These are phyloP conservation scores for Oryza coarctata DNA, from an alignment of 176 grass and related monocot genomes.

Conservation along the genomic window DNA sequence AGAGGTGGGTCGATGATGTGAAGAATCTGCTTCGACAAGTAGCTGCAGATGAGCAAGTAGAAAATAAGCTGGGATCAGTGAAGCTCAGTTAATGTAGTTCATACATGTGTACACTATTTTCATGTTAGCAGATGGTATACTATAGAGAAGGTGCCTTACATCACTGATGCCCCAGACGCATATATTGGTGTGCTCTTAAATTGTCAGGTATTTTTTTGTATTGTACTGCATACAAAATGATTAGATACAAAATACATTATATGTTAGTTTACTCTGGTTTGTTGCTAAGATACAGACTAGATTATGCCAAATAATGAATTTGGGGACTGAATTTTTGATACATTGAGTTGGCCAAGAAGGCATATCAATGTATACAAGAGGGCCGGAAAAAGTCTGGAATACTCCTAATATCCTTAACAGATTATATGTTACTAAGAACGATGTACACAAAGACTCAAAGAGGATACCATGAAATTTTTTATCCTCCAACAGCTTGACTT, in stretches of 20 bases:
- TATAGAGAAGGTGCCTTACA: neutral
- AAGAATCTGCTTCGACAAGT: constrained; percentile 82
- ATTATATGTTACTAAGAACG: no score
- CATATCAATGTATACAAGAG: no score
- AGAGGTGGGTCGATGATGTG: constrained; percentile 84
- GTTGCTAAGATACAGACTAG: neutral
- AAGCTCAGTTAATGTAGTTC: constrained; percentile 42
- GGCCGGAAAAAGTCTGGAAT: no score
- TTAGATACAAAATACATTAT: neutral
- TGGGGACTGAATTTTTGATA: no score
- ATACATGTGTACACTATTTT: neutral
- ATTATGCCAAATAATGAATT: no score
- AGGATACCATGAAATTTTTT: constrained; percentile 34
- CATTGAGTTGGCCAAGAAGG: no score
- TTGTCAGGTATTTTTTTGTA: constrained; percentile 10
- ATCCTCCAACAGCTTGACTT: neutral
- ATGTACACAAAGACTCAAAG: no score
- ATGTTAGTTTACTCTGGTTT: constrained; percentile 19
- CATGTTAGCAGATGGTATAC: neutral
- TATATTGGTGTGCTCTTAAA: constrained; percentile 12
- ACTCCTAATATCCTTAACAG: no score
- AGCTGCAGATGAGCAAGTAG: constrained; percentile 39
- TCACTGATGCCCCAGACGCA: constrained; percentile 21
- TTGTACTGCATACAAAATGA: constrained; percentile 21
- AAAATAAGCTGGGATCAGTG: constrained; percentile 45